Evolutionary conservation across 2,329 filamentous ascomycete genomes (phyloP), one percentile per base, ranked within the genome.

Genomic region (Chalaropsis thielavioides): DNA sequence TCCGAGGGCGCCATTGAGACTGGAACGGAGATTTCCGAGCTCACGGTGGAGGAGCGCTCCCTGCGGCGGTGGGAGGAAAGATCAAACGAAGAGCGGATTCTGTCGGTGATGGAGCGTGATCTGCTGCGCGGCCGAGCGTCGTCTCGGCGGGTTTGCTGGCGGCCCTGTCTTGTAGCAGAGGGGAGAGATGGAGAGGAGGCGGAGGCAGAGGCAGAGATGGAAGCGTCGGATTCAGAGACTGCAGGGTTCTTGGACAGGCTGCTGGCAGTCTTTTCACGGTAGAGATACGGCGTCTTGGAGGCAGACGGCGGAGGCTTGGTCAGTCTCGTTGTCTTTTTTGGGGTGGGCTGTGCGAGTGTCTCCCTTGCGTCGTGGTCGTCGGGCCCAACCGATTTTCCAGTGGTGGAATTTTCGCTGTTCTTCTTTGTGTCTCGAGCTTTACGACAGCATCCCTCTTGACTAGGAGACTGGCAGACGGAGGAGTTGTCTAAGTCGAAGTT

Each of bases 221-320:
- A 40, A 24, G 22, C n/a, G 7, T 61, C 40, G 22, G 35, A 19
- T 27, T 19, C 49, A 62, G 46, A 59, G 6, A 46, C 62, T 4
- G 40, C 17, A 15, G 59, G 63, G n/a, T 43, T 27, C 31, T 27
- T 24, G n/a, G 46, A 61, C 27, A 61, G 22, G 40, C n/a, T 56
- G 31, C 35, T 11, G 6, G 61, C 2, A 2, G 61, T 27, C 35
- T 61, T 64, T 41, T 67, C 66, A n/a, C 49, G 40, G 24, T 64
- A 46, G 13, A 67, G 56, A 58, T 65, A 67, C 13, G 66, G 66
- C 1, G 66, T 67, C 27, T 65, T 65, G 27, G 63, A 65, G 13
- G 66, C 66, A 31, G 66, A 67, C 43, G 66, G 66, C 24, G 66
- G 66, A 4, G 64, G 63, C 61, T 67, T 67, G 22, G 41, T 41